phyloP scores from a whole-genome alignment of 2,329 filamentous ascomycete species.

The Coniochaeta sp. region DNA sequence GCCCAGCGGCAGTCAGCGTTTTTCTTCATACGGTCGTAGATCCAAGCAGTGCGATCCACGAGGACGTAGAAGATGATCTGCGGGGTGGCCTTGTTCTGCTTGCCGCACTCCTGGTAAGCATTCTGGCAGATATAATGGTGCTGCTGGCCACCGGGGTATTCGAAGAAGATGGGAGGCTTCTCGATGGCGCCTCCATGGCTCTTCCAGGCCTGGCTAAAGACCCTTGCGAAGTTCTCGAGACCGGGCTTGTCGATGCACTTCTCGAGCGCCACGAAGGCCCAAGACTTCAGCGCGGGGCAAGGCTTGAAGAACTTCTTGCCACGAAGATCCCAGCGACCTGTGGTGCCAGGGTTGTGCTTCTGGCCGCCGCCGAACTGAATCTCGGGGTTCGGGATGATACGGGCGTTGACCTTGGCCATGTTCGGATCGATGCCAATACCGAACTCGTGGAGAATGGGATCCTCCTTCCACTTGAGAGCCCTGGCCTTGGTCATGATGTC shows the following conservation, averaged over 20 bases:
- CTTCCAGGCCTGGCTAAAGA: constrained; percentile 38
- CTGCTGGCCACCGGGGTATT: constrained; percentile 21
- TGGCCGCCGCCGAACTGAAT: constrained; percentile 57
- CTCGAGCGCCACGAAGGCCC: constrained; percentile 67
- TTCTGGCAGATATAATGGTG: constrained; percentile 45
- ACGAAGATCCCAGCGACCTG: constrained; percentile 82
- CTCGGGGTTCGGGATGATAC: constrained; percentile 62
- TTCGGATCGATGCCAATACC: constrained; percentile 60
- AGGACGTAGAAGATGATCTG: constrained; percentile 79
- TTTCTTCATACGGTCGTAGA: constrained; percentile 85
- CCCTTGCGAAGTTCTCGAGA: constrained; percentile 45
- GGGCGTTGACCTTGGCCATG: constrained; percentile 63
- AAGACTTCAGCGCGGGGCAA: constrained; percentile 60
- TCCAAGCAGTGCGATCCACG: constrained; percentile 59
- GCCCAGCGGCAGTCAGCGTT: constrained; percentile 78
- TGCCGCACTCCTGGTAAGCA: constrained; percentile 48
- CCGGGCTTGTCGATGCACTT: constrained; percentile 48
- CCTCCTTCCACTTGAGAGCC: constrained; percentile 59
- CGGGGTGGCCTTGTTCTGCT: constrained; percentile 48
- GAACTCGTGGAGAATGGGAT: constrained; percentile 66
- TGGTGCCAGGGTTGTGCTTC: constrained; percentile 52
- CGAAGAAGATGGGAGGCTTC: constrained; percentile 26
- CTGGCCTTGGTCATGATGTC: constrained; percentile 63
- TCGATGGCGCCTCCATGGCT: constrained; percentile 41
- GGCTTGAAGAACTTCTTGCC: constrained; percentile 67